These are phyloP conservation scores for Eleusine coracana DNA, from an alignment of 176 grass and related monocot genomes.

Conservation along the genomic window DNA sequence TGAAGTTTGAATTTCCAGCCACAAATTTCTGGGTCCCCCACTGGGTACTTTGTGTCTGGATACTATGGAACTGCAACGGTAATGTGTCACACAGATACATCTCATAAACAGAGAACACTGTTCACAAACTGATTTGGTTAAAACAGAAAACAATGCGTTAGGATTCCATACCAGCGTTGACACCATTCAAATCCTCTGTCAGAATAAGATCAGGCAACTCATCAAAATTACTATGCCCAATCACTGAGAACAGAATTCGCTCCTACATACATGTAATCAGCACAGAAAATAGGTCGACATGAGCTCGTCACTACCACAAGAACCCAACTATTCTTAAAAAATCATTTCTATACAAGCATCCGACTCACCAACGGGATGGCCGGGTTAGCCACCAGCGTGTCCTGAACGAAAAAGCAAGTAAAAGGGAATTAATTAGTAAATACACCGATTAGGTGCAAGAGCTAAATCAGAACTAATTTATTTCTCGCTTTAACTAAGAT, in stretches of 20 bases:
- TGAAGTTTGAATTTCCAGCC: no score
- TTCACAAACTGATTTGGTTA: background rate
- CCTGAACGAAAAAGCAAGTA: conserved; percentile 45
- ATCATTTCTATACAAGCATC: background rate
- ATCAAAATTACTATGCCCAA: conserved; percentile 51
- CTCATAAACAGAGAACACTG: background rate
- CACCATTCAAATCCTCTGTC: conserved; percentile 74
- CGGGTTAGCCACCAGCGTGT: conserved; percentile 76
- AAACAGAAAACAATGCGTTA: background rate
- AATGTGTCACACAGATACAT: background rate
- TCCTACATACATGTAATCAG: conserved; percentile 50
- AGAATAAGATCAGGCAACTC: conserved; percentile 72
- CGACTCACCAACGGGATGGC: conserved; percentile 61
- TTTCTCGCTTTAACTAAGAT: background rate
- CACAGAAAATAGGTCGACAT: background rate
- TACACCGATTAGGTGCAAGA: background rate
- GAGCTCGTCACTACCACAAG: background rate
- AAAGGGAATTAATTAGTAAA: background rate
- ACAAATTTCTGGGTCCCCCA: no score
- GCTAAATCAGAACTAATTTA: background rate
- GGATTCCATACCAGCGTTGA: conserved; percentile 67
- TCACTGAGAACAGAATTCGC: conserved; percentile 61
- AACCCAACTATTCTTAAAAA: background rate
- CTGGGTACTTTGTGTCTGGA: background rate
- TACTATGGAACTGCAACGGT: background rate